Evolutionary conservation across 345 rosid genomes (phyloP), one percentile per base, ranked within the genome.

Genomic region (Odontarrhena argentea): DNA sequence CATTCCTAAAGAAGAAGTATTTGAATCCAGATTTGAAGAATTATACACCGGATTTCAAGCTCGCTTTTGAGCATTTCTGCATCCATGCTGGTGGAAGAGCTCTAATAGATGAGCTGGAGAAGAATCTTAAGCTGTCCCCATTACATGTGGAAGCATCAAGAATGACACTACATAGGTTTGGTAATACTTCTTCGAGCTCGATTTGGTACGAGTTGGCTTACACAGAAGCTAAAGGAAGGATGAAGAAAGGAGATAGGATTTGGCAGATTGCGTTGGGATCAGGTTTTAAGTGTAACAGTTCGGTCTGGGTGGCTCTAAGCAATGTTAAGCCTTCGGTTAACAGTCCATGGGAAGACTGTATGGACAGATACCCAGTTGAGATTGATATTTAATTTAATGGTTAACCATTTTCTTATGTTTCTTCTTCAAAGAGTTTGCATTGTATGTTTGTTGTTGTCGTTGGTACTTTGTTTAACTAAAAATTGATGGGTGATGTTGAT

Each of bases 191-290:
- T 1, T 86, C 89, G 7, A 83, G 85, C 69, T 88, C 86, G 4
- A 68, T 86, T 9, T 88, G 89, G 89, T 86, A 88, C 3, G 88
- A 86, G 68, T 58, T 86, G 50, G 92, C 96, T 30, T 88, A 86
- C 26, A 63, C 67, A 0, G 92, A 86, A 47, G 85, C 88, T 8
- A 86, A 81, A 60, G 96, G 92, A 24, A 80, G 96, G 76, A 75
- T 84, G 52, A 81, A 50, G 73, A 78, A 82, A 18, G 87, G 89
- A n/a, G 83, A 84, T 13, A 69, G 88, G 69, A 70, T 76, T 14
- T 88, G 96, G 92, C 88, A 88, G 55, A 86, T 88, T 15, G 88
- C 81, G 10, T 81, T 88, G 30, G 96, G 96, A 3, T 88, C 96
- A 2, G 89, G 92, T 5, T 88, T 84, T 61, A 88, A 88, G 71